Conservation (phyloP, 1,284 basidiomycete species). For the Austroboletus niveus region DNA sequence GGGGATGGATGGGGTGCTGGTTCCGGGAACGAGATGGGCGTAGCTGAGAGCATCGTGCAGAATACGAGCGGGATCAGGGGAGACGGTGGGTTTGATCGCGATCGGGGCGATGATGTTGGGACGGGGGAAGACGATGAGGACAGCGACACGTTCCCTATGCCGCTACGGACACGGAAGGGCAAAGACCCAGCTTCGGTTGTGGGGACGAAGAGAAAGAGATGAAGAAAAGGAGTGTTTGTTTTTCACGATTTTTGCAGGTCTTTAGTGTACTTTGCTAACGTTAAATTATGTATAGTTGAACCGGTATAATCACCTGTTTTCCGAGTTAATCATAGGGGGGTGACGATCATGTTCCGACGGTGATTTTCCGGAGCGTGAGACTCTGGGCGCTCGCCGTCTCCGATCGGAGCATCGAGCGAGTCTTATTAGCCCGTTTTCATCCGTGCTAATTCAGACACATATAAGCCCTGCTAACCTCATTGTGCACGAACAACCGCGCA, state of each 20-base stretch:
- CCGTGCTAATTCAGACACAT: slow-evolving; percentile 19
- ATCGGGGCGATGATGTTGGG: slow-evolving; percentile 3
- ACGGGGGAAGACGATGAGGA: slow-evolving; percentile 50
- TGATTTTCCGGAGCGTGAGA: slow-evolving; percentile 31
- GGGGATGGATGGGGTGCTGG: slow-evolving; percentile 43
- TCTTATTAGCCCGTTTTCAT: slow-evolving; percentile 19
- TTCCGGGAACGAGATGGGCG: slow-evolving; percentile 48
- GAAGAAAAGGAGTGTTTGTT: slow-evolving; percentile 18
- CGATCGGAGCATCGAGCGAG: slow-evolving; percentile 2
- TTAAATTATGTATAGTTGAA: slow-evolving; percentile 11
- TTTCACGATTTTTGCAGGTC: background rate
- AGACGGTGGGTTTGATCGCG: slow-evolving; percentile 24
- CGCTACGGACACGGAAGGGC: slow-evolving; percentile 58
- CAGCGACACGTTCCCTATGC: slow-evolving; percentile 63
- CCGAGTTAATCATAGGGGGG: background rate
- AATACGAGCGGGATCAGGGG: slow-evolving; percentile 60
- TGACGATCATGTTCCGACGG: background rate
- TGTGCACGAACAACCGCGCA: background rate
- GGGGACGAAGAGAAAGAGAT: slow-evolving; percentile 63
- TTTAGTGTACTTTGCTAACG: slow-evolving; percentile 17
- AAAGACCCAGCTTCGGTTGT: slow-evolving; percentile 47
- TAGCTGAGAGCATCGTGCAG: slow-evolving; percentile 47
- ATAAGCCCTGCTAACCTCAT: slow-evolving; percentile 13
- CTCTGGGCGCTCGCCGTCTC: background rate
- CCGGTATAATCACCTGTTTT: slow-evolving; percentile 14